Conservation (phyloP, 306 rosid genomes). For the Neltuma alba region DNA sequence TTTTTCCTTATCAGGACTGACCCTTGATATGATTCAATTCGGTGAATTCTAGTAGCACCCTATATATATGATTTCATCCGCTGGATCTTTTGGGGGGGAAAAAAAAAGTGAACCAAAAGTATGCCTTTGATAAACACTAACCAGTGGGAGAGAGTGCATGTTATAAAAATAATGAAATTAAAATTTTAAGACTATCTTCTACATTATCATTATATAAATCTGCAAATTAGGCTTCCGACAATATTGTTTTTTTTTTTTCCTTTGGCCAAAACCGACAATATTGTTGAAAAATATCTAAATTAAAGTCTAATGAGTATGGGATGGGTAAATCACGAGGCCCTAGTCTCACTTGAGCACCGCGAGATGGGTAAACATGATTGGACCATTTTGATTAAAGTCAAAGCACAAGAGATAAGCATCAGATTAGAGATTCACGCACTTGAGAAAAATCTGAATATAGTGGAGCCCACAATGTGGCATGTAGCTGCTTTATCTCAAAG, state of each 20-base stretch:
- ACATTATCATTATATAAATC: not conserved
- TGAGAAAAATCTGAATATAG: not conserved
- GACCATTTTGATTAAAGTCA: not conserved
- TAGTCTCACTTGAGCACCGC: not conserved
- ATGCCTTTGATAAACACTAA: not conserved
- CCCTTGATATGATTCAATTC: not conserved
- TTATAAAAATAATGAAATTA: too few relatives aligned
- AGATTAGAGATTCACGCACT: not conserved
- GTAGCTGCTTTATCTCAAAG: constrained; percentile 30
- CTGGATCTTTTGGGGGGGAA: too few relatives aligned
- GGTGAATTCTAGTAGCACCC: too few relatives aligned
- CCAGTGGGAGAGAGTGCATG: too few relatives aligned
- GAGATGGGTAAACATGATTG: constrained; percentile 4
- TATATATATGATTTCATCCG: too few relatives aligned
- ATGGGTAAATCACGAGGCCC: not conserved
- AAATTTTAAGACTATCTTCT: too few relatives aligned
- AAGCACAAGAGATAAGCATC: constrained; percentile 1
- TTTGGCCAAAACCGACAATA: too few relatives aligned
- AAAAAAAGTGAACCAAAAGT: not conserved
- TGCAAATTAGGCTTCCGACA: not conserved
- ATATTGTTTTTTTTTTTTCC: too few relatives aligned
- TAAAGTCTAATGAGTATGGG: not conserved
- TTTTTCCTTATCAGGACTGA: not conserved
- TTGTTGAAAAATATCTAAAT: not conserved
- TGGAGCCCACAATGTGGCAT: constrained; percentile 40